Base-by-base conservation (phyloP, 2,329 filamentous ascomycete genomes). In the Chaetomium olivaceum region DNA sequence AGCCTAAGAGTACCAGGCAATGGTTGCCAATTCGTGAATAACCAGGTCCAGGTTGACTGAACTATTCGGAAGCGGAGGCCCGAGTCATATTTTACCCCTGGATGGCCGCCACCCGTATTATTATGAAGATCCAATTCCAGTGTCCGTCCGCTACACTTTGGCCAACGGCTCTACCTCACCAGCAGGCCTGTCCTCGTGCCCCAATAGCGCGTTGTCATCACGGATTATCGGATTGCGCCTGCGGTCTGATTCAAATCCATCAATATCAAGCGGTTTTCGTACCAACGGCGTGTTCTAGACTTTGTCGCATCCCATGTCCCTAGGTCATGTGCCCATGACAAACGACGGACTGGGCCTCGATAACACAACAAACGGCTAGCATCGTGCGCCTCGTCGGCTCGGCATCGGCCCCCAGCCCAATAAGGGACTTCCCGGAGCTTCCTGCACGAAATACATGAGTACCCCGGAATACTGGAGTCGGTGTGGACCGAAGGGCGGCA, bases 281-380 rank as follows among this genome's bases (percentile, higher is more conserved):
- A 8, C 19, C 46, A 33, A 29, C 14, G 12, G 4, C 50, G 43
- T 23, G 48, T 29, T 57, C 52, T 39, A 27, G 54, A 36, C 29
- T 39, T 54, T 6, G 16, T 56, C 14, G n/a, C 54, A 51, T 43
- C n/a, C 52, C 54, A 50, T 51, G 48, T 16, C 23, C 62, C 56
- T 27, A 43, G 56, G 62, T 64, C 62, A 64, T 64, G 62, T 55
- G 56, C 8, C 33, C 33, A 58, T 25, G 25, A 54, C 57, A 55
- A 56, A 60, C 56, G 50, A 60, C n/a, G 48, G 36, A 48, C 21
- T 31, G 29, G 7, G 25, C 39, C 52, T 39, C 36, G 29, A 58
- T 23, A 58, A 6, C 21, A 58, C 58, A 27, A 36, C 33, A 58
- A 58, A 27, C 39, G 19, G 21, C 3, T 29, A 36, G 39, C 14